Percentiles rank a stretch among this genome's conserved stretches.
These are phyloP conservation scores for Akanthomyces uredinophilus DNA, from an alignment of 2,329 filamentous ascomycete genomes.

Conservation along the genomic window DNA sequence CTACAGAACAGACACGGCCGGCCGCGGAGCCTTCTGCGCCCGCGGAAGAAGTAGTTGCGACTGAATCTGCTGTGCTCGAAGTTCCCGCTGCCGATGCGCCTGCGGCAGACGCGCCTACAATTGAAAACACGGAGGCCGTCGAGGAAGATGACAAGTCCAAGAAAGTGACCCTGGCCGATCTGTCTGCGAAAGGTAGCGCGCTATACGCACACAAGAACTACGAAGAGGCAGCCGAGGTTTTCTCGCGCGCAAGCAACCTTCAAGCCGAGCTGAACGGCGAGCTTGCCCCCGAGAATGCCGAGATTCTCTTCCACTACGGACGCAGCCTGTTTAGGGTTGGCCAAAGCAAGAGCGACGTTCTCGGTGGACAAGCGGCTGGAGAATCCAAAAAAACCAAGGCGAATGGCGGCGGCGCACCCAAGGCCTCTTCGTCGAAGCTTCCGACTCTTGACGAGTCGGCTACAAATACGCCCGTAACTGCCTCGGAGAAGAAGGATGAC, in stretches of 20 bases:
- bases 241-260: conserved; percentile 81
- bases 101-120: conserved; percentile 4
- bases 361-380: conserved; percentile 71
- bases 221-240: conserved; percentile 77
- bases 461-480: conserved; percentile 40
- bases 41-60: neutral
- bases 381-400: conserved; percentile 39
- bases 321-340: conserved; percentile 91
- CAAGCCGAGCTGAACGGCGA: conserved; percentile 92
- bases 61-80: conserved; percentile 1
- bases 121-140: conserved; percentile 32
- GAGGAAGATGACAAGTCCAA: conserved; percentile 45
- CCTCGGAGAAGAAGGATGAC: conserved; percentile 33
- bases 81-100: neutral
- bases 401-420: conserved; percentile 34
- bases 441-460: conserved; percentile 35
- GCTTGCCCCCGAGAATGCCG: conserved; percentile 82
- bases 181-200: conserved; percentile 74
- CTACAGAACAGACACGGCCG: conserved; percentile 19
- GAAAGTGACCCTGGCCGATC: conserved; percentile 66
- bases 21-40: conserved; percentile 18
- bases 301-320: conserved; percentile 91
- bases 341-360: conserved; percentile 87
- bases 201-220: conserved; percentile 90
- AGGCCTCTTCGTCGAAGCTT: conserved; percentile 38